Base-by-base conservation (phyloP, 345 rosid genomes). In the Populus alba region DNA sequence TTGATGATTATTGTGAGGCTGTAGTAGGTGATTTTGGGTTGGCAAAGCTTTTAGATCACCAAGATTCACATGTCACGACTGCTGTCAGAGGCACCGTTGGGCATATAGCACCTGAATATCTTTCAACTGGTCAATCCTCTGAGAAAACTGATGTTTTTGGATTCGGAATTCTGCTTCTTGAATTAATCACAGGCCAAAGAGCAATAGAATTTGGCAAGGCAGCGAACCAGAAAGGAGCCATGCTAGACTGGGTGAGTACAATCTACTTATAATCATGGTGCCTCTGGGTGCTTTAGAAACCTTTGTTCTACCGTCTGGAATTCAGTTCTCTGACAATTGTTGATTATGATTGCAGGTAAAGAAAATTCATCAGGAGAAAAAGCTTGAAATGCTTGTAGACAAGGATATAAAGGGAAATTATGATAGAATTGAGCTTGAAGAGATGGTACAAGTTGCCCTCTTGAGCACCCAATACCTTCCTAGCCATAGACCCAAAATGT, bases 131-230 rank as follows among this genome's bases (percentile, higher is more conserved):
- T 66, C 97, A 96, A 78, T 93, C 99, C 68, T 93, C 98, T 8
- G 99, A 96, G 79, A 96, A 96, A 89, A 93, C 98, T 0, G 99
- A 96, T 75, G 99, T 96, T 71, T 96, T 93, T 23, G 98, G 99
- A 27, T 96, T 93, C 75, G 99, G 99, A 47, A 93, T 96, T 75
- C 93, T 96, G 79, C 91, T 96, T 71, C 97, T 96, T 68, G 98
- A 96, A 81, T 80, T 96, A 29, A 91, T 96, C 69, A 93, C 98
- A 66, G 99, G 99, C 75, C 98, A 90, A 82, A 89, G 98, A 81
- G 97, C 99, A 47, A 81, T 92, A 20, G 99, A 96, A 80, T 94
- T 93, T 61, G 95, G 97, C 83, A 93, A 93, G 83, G 91, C 93
- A 20, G 96, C 99, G 3, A 92, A 93, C 84, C 97, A 96, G 80